phyloP scores from a whole-genome alignment of 805 yeast genomes.

The Candida takata region DNA sequence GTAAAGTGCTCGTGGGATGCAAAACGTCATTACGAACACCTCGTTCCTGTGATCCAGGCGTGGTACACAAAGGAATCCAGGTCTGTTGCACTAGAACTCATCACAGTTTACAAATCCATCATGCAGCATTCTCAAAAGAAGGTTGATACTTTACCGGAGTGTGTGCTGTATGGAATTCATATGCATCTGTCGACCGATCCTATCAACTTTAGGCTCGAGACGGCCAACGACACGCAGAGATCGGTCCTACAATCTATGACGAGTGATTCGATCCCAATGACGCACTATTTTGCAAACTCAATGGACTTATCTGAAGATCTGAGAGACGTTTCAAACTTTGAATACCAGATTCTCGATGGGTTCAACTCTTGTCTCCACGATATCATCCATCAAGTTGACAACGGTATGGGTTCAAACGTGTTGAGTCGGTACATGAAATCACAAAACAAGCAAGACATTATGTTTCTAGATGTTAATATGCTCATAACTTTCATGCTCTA shows the following conservation, averaged over 20 bases:
- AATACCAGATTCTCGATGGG: background rate
- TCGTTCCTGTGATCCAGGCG: constrained; percentile 9
- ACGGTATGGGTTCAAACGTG: background rate
- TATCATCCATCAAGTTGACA: background rate
- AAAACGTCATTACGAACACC: constrained; percentile 1
- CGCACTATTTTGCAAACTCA: constrained; percentile 7
- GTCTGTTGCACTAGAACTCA: constrained; percentile 6
- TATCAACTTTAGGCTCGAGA: constrained; percentile 5
- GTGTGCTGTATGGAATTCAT: constrained; percentile 9
- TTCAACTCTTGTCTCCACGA: background rate
- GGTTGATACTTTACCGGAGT: constrained; percentile 4
- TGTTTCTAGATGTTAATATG: constrained; percentile 3
- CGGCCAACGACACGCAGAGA: background rate
- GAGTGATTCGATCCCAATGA: constrained; percentile 8
- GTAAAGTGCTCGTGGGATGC: background rate
- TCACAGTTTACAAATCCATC: background rate
- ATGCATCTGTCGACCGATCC: constrained; percentile 7
- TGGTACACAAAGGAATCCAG: constrained; percentile 8
- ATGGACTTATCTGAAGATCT: constrained; percentile 2
- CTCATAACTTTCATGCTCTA: constrained; percentile 7
- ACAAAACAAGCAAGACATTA: background rate
- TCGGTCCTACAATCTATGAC: constrained; percentile 1
- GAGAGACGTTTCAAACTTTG: constrained; percentile 4
- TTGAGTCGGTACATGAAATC: constrained; percentile 3
- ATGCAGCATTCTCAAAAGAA: background rate